These are phyloP conservation scores for Scheffersomyces segobiensis DNA, from an alignment of 1,139 yeast genomes.

Conservation along the genomic window DNA sequence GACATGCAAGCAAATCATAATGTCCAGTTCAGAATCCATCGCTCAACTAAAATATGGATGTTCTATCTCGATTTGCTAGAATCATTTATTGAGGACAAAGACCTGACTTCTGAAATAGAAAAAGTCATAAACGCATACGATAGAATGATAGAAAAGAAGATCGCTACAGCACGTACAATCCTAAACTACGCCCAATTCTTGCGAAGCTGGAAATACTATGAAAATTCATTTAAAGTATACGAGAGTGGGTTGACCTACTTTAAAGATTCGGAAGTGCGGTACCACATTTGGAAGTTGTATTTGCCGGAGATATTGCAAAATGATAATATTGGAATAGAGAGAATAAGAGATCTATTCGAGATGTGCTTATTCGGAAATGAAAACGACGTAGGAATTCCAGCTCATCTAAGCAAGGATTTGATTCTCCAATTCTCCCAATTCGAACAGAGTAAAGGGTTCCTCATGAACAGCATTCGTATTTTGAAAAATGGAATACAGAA, in stretches of 20 bases:
- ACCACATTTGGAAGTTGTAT: constrained; percentile 75
- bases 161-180: constrained; percentile 69
- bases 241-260: constrained; percentile 68
- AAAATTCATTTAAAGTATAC: constrained; percentile 60
- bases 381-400: constrained; percentile 49
- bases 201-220: constrained; percentile 48
- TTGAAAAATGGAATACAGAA: constrained; percentile 20
- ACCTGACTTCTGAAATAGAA: constrained; percentile 19
- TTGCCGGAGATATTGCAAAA: constrained; percentile 49
- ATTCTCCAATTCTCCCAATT: constrained; percentile 59
- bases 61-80: constrained; percentile 75
- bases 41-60: constrained; percentile 68
- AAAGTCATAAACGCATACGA: constrained; percentile 51
- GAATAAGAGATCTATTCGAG: constrained; percentile 75
- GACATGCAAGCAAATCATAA: constrained; percentile 43
- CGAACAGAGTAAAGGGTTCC: constrained; percentile 43
- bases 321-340: constrained; percentile 38
- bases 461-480: constrained; percentile 28
- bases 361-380: constrained; percentile 34
- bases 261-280: constrained; percentile 55
- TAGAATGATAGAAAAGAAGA: constrained; percentile 56
- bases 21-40: constrained; percentile 61
- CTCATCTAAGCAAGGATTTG: constrained; percentile 45
- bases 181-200: constrained; percentile 67
- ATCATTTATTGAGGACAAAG: constrained; percentile 45